Evolutionary conservation across 1,284 basidiomycete genomes (phyloP).

Genomic region (Thelephora terrestris): DNA sequence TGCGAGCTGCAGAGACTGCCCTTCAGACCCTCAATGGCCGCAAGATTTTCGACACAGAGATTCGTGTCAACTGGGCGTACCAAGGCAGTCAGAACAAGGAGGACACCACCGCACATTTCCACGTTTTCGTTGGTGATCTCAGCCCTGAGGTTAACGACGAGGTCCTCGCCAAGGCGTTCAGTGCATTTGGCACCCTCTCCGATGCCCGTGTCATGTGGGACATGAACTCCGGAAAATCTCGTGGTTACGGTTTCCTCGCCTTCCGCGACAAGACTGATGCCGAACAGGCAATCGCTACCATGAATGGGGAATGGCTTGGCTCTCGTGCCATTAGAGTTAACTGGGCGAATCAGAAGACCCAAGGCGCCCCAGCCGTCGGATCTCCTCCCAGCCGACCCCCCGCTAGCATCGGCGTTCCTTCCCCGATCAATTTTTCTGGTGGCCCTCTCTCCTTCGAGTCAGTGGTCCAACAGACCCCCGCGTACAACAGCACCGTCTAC

Average conservation of each 20-base stretch:
- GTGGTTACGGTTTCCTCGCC: slow-evolving; percentile 88
- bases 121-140: slow-evolving; percentile 98
- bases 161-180: slow-evolving; percentile 93
- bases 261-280: slow-evolving; percentile 96
- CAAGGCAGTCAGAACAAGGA: slow-evolving; percentile 95
- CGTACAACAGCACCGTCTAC: slow-evolving; percentile 93
- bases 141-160: slow-evolving; percentile 97
- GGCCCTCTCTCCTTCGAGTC: slow-evolving; percentile 82
- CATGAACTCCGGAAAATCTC: slow-evolving; percentile 97
- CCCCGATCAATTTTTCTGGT: slow-evolving; percentile 77
- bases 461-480: slow-evolving; percentile 82
- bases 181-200: slow-evolving; percentile 87
- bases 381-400: slow-evolving; percentile 28
- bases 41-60: slow-evolving; percentile 97
- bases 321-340: slow-evolving; percentile 97
- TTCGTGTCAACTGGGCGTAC: slow-evolving; percentile 97
- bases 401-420: slow-evolving; percentile 47
- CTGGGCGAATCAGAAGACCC: slow-evolving; percentile 99
- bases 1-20: slow-evolving; percentile 95
- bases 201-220: slow-evolving; percentile 99
- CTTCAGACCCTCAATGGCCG: slow-evolving; percentile 94
- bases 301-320: slow-evolving; percentile 99
- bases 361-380: slow-evolving; percentile 36
- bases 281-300: slow-evolving; percentile 94
- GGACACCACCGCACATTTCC: slow-evolving; percentile 91